Base-by-base conservation (phyloP, 2,329 filamentous ascomycete species). In the Fusarium sp. region DNA sequence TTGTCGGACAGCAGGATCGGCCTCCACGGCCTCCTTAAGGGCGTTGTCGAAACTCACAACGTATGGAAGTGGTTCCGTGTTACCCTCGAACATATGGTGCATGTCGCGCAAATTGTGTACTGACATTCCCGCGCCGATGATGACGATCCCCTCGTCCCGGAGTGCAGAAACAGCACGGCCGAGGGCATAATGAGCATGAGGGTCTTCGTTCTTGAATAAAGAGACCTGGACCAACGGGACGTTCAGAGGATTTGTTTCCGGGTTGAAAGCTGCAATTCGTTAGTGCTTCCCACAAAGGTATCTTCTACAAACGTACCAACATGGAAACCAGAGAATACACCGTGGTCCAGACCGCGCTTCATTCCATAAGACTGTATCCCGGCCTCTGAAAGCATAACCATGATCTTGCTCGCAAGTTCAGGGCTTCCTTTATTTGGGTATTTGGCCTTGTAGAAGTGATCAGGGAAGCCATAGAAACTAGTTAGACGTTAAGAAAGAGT, bases 141-240 rank as follows among this genome's bases (percentile, higher is more conserved):
- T 88, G 49, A 91, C 82, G 52, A 93, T 83, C 18, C 87, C 87
- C 55, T 92, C 85, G 16, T 91, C 88, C 16, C 92, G 86, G 2
- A 94, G 83, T n/a, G 83, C 78, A 10, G 87, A 80, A 3, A 94
- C 82, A 3, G 91, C 91, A 59, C 86, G 83, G 2, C 92, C 92
- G 3, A 94, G 85, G 4, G 82, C 82, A 77, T 90, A 91, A 75
- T 94, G 91, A 74, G 86, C 83, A 62, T 86, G 82, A 0, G 89
- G 86, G 61, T 91, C 86, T 68, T 91, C 88, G 47, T 81, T 86
- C 58, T 85, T 80, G 77, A 90, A 92, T 12, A 93, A 83, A 4
- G 89, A 92, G 33, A 92, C 88, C 72, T 94, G 91, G 12, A 94
- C 89, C 8, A 94, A 81, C 2, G 91, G 91, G 3, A 91, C 85